Percentiles rank a stretch among this genome's conserved stretches.
phyloP scores from a whole-genome alignment of 2,329 filamentous ascomycete species.

The Cadophora luteo-olivacea region DNA sequence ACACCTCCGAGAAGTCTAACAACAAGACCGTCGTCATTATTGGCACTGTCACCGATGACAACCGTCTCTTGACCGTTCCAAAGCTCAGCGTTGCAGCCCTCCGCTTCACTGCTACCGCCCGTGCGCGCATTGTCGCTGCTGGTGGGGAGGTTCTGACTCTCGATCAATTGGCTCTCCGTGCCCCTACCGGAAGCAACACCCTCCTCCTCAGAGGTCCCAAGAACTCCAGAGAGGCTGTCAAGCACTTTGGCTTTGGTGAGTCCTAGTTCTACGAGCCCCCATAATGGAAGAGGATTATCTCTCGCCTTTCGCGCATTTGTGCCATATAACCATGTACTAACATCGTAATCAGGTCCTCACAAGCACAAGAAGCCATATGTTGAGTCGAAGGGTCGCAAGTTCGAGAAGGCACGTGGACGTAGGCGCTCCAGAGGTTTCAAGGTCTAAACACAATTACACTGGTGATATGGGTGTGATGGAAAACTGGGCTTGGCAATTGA shows the following conservation, averaged over 20 bases:
- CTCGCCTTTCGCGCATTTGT: neutral
- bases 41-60: constrained; percentile 97
- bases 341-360: constrained; percentile 11
- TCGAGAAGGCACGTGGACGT: constrained; percentile 98
- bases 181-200: constrained; percentile 96
- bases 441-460: constrained; percentile 71
- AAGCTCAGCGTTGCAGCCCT: constrained; percentile 95
- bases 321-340: neutral
- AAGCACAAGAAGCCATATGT: constrained; percentile 84
- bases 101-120: constrained; percentile 94
- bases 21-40: constrained; percentile 93
- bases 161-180: constrained; percentile 94
- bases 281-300: neutral
- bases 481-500: constrained; percentile 35
- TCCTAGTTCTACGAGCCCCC: neutral
- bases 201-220: constrained; percentile 97
- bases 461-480: constrained; percentile 31
- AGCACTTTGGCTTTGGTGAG: constrained; percentile 94
- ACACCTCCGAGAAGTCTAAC: constrained; percentile 67
- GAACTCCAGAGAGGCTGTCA: constrained; percentile 96
- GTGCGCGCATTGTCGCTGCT: constrained; percentile 89
- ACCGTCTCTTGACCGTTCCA: constrained; percentile 87
- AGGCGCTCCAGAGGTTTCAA: constrained; percentile 99
- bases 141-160: constrained; percentile 95
- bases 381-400: constrained; percentile 99